Evolutionary conservation across 306 rosid genomes (phyloP).

Genomic region (Corylus avellana): DNA sequence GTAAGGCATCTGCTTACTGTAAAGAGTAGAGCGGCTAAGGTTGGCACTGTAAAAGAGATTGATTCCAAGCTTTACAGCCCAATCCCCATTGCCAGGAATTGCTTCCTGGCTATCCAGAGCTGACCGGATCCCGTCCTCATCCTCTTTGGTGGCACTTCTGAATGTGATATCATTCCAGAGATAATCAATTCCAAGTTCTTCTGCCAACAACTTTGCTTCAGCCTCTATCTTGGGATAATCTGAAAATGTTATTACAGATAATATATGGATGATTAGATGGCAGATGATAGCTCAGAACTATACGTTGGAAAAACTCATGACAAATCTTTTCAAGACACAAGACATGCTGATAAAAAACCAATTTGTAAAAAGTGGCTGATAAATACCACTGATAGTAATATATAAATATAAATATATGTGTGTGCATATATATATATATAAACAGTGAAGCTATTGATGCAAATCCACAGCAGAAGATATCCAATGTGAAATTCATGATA

Average conservation of each 20-base stretch:
- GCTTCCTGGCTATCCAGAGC: slow-evolving; percentile 95
- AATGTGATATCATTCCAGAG: slow-evolving; percentile 60
- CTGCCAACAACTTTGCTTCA: slow-evolving; percentile 73
- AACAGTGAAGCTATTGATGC: slow-evolving; percentile 8
- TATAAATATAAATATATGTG: too few relatives aligned
- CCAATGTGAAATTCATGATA: neutral
- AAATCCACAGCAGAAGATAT: neutral
- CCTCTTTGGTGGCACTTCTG: slow-evolving; percentile 70
- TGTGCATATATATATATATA: neutral
- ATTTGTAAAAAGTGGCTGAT: slow-evolving; percentile 4
- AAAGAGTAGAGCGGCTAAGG: slow-evolving; percentile 90
- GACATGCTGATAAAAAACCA: slow-evolving; percentile 3
- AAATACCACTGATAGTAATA: neutral
- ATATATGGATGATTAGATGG: slow-evolving; percentile 23
- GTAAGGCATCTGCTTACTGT: slow-evolving; percentile 98
- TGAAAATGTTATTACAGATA: slow-evolving; percentile 36
- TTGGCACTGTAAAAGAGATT: slow-evolving; percentile 96
- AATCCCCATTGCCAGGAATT: slow-evolving; percentile 83
- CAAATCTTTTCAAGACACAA: slow-evolving; percentile 8
- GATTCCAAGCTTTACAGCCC: slow-evolving; percentile 97
- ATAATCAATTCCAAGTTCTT: slow-evolving; percentile 65
- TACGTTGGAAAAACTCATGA: slow-evolving; percentile 14
- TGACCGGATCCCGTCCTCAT: slow-evolving; percentile 74
- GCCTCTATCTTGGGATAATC: slow-evolving; percentile 93
- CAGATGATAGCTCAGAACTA: slow-evolving; percentile 18